Evolutionary conservation across 139 green algal genomes (phyloP).

Genomic region (Picochlorum costavermella): DNA sequence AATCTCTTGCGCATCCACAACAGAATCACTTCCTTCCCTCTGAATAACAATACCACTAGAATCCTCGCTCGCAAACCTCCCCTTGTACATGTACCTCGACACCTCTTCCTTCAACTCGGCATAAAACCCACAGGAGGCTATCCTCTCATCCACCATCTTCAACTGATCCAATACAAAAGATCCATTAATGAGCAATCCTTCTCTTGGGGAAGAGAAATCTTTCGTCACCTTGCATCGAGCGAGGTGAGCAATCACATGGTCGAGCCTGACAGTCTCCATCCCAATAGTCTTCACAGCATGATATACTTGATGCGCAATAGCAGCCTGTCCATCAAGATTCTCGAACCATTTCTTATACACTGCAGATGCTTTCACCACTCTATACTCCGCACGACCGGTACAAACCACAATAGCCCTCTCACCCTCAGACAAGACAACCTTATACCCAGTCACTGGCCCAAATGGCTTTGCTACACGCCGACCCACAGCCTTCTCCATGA

Average conservation of each 20-base stretch:
- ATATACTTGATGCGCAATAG: slow-evolving; percentile 28
- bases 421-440: slow-evolving; percentile 14
- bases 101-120: background rate
- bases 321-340: slow-evolving; percentile 42
- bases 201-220: slow-evolving; percentile 41
- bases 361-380: slow-evolving; percentile 7
- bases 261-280: slow-evolving; percentile 26
- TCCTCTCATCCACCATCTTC: background rate
- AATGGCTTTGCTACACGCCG: slow-evolving; percentile 6
- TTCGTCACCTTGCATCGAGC: slow-evolving; percentile 51
- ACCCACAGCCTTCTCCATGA: slow-evolving; percentile 18
- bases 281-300: slow-evolving; percentile 37
- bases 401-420: slow-evolving; percentile 11
- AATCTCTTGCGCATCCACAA: slow-evolving; percentile 8
- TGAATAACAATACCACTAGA: slow-evolving; percentile 1
- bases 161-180: slow-evolving; percentile 66
- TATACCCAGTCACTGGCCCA: slow-evolving; percentile 20
- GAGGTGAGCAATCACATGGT: slow-evolving; percentile 60
- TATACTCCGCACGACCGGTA: slow-evolving; percentile 13
- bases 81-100: background rate
- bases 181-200: slow-evolving; percentile 66
- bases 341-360: slow-evolving; percentile 41
- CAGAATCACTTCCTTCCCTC: background rate
- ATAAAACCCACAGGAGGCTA: background rate
- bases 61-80: background rate